A percentile compares a stretch with the other conserved stretches of the same genome.
Evolutionary conservation across 768 basidiomycete species (phyloP).

Genomic region (Lactarius deliciosus): DNA sequence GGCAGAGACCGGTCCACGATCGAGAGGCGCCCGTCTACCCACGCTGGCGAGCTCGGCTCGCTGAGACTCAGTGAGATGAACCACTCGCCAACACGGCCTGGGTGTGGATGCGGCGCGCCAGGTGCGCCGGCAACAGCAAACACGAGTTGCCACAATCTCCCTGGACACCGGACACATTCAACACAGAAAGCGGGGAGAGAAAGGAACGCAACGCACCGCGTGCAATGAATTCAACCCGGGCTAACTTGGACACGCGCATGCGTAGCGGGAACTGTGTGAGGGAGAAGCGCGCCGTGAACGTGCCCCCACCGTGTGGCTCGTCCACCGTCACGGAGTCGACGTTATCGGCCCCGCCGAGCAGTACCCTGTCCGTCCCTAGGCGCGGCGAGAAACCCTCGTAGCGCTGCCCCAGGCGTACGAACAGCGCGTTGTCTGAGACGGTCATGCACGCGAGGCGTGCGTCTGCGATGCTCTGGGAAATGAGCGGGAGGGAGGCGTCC

Average conservation of each 20-base stretch:
- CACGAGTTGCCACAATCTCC: constrained; percentile 25
- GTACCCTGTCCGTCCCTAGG: constrained; percentile 51
- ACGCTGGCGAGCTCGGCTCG: constrained; percentile 18
- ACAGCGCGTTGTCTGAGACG: constrained; percentile 58
- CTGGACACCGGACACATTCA: constrained; percentile 8
- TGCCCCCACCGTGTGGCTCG: constrained; percentile 50
- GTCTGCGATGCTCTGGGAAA: constrained; percentile 50
- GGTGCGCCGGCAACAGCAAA: constrained; percentile 16
- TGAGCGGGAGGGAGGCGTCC: constrained; percentile 49
- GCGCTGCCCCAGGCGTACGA: constrained; percentile 53
- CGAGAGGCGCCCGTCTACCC: constrained; percentile 21
- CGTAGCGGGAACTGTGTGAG: constrained; percentile 65
- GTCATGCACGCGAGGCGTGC: constrained; percentile 66
- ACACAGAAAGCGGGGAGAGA: background rate
- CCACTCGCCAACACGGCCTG: constrained; percentile 21
- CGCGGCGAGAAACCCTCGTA: constrained; percentile 49
- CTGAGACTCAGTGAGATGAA: constrained; percentile 23
- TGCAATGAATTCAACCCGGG: constrained; percentile 67
- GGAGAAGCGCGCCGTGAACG: constrained; percentile 53
- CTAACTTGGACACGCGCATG: constrained; percentile 59
- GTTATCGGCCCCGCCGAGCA: constrained; percentile 33
- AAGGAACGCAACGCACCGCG: constrained; percentile 38
- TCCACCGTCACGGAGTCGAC: constrained; percentile 55
- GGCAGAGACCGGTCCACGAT: constrained; percentile 14
- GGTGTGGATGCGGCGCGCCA: background rate